Percentiles rank a stretch among this genome's conserved stretches.
Conservation (phyloP, 2,329 filamentous ascomycete genomes). For the Pseudogymnoascus sp. region DNA sequence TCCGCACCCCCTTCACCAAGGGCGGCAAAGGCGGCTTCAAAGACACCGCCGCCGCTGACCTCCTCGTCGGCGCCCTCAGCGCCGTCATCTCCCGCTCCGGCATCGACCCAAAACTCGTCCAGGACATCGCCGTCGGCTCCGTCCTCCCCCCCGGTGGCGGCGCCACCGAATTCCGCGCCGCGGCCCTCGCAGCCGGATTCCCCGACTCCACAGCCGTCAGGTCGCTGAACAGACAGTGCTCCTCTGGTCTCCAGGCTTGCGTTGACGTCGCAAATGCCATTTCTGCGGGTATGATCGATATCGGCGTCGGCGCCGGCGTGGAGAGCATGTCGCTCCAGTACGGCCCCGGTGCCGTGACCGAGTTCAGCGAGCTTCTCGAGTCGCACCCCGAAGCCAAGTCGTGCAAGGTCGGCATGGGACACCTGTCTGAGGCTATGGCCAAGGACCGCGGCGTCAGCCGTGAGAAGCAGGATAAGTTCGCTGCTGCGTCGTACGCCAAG, state of each 20-base stretch:
- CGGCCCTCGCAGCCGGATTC: conserved; percentile 83
- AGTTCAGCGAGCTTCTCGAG: conserved; percentile 87
- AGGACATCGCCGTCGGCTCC: conserved; percentile 86
- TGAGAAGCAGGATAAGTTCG: conserved; percentile 78
- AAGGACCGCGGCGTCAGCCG: conserved; percentile 69
- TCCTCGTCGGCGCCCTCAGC: conserved; percentile 76
- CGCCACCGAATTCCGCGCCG: conserved; percentile 93
- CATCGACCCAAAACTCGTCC: conserved; percentile 79
- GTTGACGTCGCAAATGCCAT: conserved; percentile 94
- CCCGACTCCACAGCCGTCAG: conserved; percentile 77
- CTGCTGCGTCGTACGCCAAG: conserved; percentile 86
- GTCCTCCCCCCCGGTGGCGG: conserved; percentile 89
- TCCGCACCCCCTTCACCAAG: conserved; percentile 86
- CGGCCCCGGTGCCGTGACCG: conserved; percentile 75
- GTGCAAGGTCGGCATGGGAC: conserved; percentile 97
- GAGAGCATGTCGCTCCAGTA: conserved; percentile 96
- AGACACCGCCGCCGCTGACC: conserved; percentile 79
- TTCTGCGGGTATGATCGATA: conserved; percentile 81
- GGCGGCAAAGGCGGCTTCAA: conserved; percentile 93
- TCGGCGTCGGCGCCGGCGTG: conserved; percentile 88
- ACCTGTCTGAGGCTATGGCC: conserved; percentile 90
- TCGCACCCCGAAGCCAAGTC: conserved; percentile 73
- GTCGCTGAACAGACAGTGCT: conserved; percentile 89
- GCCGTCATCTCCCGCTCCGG: conserved; percentile 74
- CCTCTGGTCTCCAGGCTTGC: conserved; percentile 82